Evolutionary conservation across 2,329 filamentous ascomycete genomes (phyloP), one percentile per base, ranked within the genome.

Genomic region (Penicillium occitanis): DNA sequence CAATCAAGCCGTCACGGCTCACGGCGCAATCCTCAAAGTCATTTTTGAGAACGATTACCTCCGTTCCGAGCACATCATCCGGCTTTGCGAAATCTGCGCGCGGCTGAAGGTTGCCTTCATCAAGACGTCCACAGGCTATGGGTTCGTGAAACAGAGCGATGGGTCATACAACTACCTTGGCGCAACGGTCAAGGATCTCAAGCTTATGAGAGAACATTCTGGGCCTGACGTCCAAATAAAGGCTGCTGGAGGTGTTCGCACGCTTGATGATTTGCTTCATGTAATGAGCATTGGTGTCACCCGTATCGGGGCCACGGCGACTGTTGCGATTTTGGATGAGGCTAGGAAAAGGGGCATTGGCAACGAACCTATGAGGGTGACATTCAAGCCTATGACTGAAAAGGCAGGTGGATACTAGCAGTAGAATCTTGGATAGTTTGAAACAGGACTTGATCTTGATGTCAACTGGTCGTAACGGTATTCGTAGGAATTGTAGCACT

Each of bases 291-390:
- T 87, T 2, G 86, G 86, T 0, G 84, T 86, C 0, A 84, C 80
- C 1, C 77, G 86, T 10, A 82, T 88, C 53, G 86, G 86, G 0
- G 83, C 85, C 0, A 85, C 84, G 0, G 84, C 85, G 2, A 88
- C 85, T 0, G 75, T 79, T 48, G 78, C 78, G 0, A 88, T 88
- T 44, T 68, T 88, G 67, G 80, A 85, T 30, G 86, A 87, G 69
- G 86, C 86, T 2, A 77, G 73, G 19, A 78, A 69, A 19, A 44
- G n/a, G 42, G 42, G 42, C n/a, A 44, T 44, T n/a, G 17, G 42
- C 42, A 44, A 19, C 2, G 42, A 44, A 8, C 42, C 42, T 44
- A 8, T 44, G 17, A 44, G n/a, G 17, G n/a, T 44, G 42, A 44
- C 42, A 10, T 44, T 44, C 7, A 19, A 19, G 42, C 17, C 42